phyloP scores from a whole-genome alignment of 257 asterid genomes.

The Nicotiana attenuata region DNA sequence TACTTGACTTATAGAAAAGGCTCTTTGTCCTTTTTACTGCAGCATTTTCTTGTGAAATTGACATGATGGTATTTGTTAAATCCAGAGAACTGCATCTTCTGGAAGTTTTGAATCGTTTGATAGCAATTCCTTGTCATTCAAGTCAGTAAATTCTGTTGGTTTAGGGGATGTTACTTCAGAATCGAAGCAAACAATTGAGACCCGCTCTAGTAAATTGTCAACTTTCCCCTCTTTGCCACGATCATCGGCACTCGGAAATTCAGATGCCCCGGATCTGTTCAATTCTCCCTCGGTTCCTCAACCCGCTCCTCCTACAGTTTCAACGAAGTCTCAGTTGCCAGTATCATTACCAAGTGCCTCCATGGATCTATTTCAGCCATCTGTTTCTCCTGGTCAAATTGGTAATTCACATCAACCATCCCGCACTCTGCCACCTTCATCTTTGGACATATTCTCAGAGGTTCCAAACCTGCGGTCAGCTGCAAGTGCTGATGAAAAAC shows the following conservation, averaged over 20 bases:
- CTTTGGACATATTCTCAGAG: slow-evolving; percentile 42
- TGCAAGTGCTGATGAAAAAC: slow-evolving; percentile 23
- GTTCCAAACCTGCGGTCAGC: slow-evolving; percentile 35
- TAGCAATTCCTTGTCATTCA: slow-evolving; percentile 38
- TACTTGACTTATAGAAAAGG: neutral
- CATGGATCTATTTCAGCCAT: slow-evolving; percentile 37
- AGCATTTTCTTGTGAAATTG: slow-evolving; percentile 16
- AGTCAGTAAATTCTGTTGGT: slow-evolving; percentile 24
- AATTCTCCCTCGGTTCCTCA: slow-evolving; percentile 36
- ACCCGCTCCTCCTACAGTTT: slow-evolving; percentile 28
- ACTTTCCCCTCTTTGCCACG: slow-evolving; percentile 30
- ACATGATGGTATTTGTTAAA: slow-evolving; percentile 18
- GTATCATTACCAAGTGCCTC: slow-evolving; percentile 32
- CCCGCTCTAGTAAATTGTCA: slow-evolving; percentile 22
- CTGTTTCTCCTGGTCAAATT: slow-evolving; percentile 33
- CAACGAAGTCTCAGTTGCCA: slow-evolving; percentile 32
- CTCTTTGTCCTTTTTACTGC: neutral
- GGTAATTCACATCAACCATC: slow-evolving; percentile 35
- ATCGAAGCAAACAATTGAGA: slow-evolving; percentile 31
- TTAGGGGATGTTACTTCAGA: slow-evolving; percentile 29
- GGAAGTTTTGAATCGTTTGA: slow-evolving; percentile 68
- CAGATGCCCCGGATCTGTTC: slow-evolving; percentile 44
- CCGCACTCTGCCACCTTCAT: slow-evolving; percentile 30
- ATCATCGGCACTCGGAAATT: slow-evolving; percentile 21
- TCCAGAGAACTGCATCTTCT: slow-evolving; percentile 59